A percentile compares a stretch with the other conserved stretches of the same genome.
Evolutionary conservation across 2,329 filamentous ascomycete species (phyloP).

Genomic region (Amphichorda felina): DNA sequence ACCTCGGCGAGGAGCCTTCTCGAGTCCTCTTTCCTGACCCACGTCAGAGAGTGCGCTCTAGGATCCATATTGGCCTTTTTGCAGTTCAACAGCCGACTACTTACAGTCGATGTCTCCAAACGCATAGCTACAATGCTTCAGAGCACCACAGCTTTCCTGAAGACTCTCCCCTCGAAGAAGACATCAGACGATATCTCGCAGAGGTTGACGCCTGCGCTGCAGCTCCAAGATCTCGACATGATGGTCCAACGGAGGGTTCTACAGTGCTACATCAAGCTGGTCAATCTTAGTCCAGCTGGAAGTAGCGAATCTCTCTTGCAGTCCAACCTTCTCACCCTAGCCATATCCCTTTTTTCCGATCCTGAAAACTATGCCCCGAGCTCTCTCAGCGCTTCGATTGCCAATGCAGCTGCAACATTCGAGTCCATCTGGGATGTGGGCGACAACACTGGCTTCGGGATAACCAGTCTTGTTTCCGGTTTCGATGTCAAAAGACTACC

Average conservation of each 20-base stretch:
- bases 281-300: constrained; percentile 76
- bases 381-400: constrained; percentile 82
- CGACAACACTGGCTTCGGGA: constrained; percentile 90
- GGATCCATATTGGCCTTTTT: constrained; percentile 87
- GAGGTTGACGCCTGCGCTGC: constrained; percentile 70
- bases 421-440: constrained; percentile 92
- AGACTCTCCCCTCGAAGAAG: constrained; percentile 71
- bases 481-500: constrained; percentile 61
- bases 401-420: constrained; percentile 78
- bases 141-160: constrained; percentile 84
- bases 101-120: constrained; percentile 91
- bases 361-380: constrained; percentile 79
- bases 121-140: constrained; percentile 89
- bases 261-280: constrained; percentile 87
- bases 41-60: constrained; percentile 88
- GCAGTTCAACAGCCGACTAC: constrained; percentile 80
- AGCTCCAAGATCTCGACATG: constrained; percentile 79
- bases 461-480: constrained; percentile 73
- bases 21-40: constrained; percentile 85
- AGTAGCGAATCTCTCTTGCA: constrained; percentile 79
- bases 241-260: constrained; percentile 90
- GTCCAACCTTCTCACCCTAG: constrained; percentile 81
- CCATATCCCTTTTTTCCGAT: constrained; percentile 85
- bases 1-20: constrained; percentile 71
- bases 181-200: constrained; percentile 78